A percentile compares a stretch with the other conserved stretches of the same genome.
These are phyloP conservation scores for Musa schizocarpa DNA, from an alignment of 176 grass and related monocot species.

Conservation along the genomic window DNA sequence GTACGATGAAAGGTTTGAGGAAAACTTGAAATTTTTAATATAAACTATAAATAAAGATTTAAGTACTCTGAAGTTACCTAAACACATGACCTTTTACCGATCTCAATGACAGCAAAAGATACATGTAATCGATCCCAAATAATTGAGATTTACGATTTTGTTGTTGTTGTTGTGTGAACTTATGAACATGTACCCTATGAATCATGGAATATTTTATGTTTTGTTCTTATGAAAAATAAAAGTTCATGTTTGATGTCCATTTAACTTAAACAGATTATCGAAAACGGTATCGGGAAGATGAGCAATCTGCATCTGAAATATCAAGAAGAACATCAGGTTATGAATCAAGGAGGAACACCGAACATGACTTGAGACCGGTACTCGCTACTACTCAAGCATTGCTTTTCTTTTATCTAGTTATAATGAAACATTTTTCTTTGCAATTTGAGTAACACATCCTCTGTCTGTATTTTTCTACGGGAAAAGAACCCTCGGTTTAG, in stretches of 20 bases:
- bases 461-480: slow-evolving; percentile 11
- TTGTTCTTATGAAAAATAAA: not conserved
- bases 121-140: too few relatives aligned
- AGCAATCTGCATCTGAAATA: slow-evolving; percentile 14
- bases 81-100: too few relatives aligned
- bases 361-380: slow-evolving; percentile 37
- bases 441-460: too few relatives aligned
- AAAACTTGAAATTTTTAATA: too few relatives aligned
- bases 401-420: too few relatives aligned
- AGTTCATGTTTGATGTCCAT: not conserved
- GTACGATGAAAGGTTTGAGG: too few relatives aligned
- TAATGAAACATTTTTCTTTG: not conserved
- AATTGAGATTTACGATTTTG: too few relatives aligned
- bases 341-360: slow-evolving; percentile 45
- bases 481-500: slow-evolving; percentile 88
- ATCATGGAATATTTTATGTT: too few relatives aligned
- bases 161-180: not conserved
- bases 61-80: too few relatives aligned
- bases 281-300: slow-evolving; percentile 58
- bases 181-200: not conserved
- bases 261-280: slow-evolving; percentile 47
- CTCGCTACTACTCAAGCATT: too few relatives aligned
- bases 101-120: too few relatives aligned
- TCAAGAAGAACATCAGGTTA: slow-evolving; percentile 35
- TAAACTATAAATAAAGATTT: too few relatives aligned